Percentiles rank a stretch among this genome's conserved stretches.
phyloP scores from a whole-genome alignment of 768 basidiomycete species.

The Pulveroboletus sp. region DNA sequence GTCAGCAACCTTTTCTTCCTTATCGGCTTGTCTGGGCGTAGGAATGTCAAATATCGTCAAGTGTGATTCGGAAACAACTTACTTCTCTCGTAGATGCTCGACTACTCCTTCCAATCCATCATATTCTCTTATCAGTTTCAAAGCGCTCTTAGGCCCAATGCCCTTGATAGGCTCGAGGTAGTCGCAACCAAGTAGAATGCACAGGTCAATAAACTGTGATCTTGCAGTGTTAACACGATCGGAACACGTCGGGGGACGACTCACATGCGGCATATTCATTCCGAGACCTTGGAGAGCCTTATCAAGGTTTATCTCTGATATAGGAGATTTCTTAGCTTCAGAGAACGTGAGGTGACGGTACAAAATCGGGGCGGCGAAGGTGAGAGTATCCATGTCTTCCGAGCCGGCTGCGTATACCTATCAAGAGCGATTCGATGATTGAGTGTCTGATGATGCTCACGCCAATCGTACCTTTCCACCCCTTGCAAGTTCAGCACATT shows the following conservation, averaged over 20 bases:
- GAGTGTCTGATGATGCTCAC: background rate
- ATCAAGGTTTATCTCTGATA: constrained; percentile 84
- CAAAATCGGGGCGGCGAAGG: constrained; percentile 87
- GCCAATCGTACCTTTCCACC: constrained; percentile 72
- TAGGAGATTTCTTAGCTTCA: constrained; percentile 95
- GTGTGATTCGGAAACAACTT: constrained; percentile 13
- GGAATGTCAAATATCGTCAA: background rate
- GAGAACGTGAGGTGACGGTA: constrained; percentile 97
- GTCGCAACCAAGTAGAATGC: constrained; percentile 94
- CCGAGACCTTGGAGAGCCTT: constrained; percentile 82
- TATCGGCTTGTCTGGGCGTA: constrained; percentile 33
- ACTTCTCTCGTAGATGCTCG: constrained; percentile 77
- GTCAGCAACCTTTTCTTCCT: constrained; percentile 41
- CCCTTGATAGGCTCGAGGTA: constrained; percentile 99
- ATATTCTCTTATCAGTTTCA: constrained; percentile 87
- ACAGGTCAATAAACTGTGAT: constrained; percentile 88
- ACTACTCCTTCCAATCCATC: constrained; percentile 69
- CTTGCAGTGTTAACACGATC: background rate
- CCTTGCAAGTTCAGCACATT: constrained; percentile 96
- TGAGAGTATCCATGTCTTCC: constrained; percentile 99
- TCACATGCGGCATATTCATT: constrained; percentile 88
- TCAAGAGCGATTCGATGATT: background rate
- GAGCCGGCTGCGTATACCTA: constrained; percentile 97
- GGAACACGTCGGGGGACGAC: background rate
- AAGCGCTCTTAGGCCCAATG: constrained; percentile 90